phyloP scores from a whole-genome alignment of 345 rosid genomes.

The Salix suchowensis region DNA sequence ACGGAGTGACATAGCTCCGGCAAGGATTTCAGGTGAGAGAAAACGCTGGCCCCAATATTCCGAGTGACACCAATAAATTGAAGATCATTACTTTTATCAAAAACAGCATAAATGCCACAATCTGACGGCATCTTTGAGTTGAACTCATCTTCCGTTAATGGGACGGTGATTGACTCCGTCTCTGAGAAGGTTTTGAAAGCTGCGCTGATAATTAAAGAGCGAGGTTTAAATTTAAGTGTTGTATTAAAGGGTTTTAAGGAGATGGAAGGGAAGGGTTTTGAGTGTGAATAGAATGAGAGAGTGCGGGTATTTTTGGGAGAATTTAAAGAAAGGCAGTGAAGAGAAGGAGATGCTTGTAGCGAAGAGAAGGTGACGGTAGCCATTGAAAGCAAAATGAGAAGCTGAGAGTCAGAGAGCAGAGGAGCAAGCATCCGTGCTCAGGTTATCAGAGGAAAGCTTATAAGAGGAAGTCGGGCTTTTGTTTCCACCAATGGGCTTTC shows the following conservation, averaged over 20 bases:
- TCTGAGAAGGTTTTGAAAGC: conserved; percentile 52
- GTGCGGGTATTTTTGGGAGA: conserved; percentile 40
- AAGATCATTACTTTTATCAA: conserved; percentile 53
- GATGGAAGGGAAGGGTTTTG: conserved; percentile 33
- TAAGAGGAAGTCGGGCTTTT: too few species aligned
- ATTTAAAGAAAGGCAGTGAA: conserved; percentile 19
- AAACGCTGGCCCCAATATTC: conserved; percentile 67
- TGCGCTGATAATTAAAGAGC: conserved; percentile 30
- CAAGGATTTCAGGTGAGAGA: conserved; percentile 55
- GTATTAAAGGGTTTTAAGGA: conserved; percentile 29
- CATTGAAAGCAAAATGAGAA: conserved; percentile 23
- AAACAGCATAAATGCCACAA: conserved; percentile 79
- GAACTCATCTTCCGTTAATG: conserved; percentile 31
- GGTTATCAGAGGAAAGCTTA: too few species aligned
- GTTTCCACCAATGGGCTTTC: too few species aligned
- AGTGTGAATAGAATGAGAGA: conserved; percentile 36
- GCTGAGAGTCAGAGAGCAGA: neutral
- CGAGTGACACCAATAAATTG: conserved; percentile 84
- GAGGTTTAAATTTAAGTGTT: conserved; percentile 23
- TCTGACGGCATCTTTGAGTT: conserved; percentile 38
- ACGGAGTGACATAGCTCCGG: conserved; percentile 72
- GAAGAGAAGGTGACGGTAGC: conserved; percentile 45
- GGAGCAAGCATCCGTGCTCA: neutral
- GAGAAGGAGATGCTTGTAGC: conserved; percentile 30
- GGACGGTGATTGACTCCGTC: conserved; percentile 38